Base-by-base conservation (phyloP, 2,329 filamentous ascomycete species). In the Fusarium cyanostomum region DNA sequence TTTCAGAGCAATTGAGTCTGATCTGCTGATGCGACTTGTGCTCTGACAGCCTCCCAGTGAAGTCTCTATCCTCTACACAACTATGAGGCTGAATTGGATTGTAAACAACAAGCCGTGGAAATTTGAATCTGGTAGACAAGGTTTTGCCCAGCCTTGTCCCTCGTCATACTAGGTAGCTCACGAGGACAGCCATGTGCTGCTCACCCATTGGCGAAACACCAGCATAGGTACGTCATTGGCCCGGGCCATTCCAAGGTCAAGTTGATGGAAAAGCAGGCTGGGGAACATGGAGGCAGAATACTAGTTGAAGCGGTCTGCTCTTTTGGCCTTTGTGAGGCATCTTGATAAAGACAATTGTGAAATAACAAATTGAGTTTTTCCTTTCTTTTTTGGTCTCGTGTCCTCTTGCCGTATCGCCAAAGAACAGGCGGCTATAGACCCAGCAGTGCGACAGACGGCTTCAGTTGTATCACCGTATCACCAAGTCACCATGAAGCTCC, bases 201-300 rank as follows among this genome's bases (percentile, higher is more conserved):
- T 18, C 56, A 48, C 24, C 63, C 55, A 67, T 67, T 64, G 56
- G 63, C 34, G 33, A 51, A 24, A 48, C 41, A 41, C 9, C 8
- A 41, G 27, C 45, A 54, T 66, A 66, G 63, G 64, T 66, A 66
- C 64, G 64, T 66, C 64, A 66, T 67, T 57, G 46, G 57, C 35
- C 34, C n/a, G 53, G 59, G 34, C 61, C 33, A 37, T 67, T 67
- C 59, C 64, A 66, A 67, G 64, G 64, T 52, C 60, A 53, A 54
- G 50, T 43, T 44, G 52, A 16, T 37, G 21, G 42, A 51, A 62
- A 62, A 50, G 52, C 44, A 64, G 45, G 63, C 56, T 67, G 50
- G 35, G 21, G 46, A 50, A 53, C 59, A 52, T 56, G 56, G 45
- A 56, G 21, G 50, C 21, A 7, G 31, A 18, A 54, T 56, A 50